A percentile compares a stretch with the other conserved stretches of the same genome.
Evolutionary conservation across 257 asterid species (phyloP).

Genomic region (Capsicum rhomboideum): DNA sequence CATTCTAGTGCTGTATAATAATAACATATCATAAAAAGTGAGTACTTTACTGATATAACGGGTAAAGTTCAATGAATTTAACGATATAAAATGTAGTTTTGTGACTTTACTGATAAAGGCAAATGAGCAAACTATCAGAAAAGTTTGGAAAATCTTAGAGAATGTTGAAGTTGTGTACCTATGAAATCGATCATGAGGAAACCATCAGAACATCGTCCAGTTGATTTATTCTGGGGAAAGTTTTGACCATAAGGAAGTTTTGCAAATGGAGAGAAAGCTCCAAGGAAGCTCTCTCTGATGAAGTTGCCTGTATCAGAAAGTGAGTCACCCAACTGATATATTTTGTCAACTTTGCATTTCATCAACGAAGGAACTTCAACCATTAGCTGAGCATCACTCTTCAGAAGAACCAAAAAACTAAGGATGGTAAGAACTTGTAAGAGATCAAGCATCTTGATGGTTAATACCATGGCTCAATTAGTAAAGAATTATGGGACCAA

Average conservation of each 20-base stretch:
- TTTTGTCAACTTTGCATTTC: conserved; percentile 9
- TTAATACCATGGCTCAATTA: not conserved
- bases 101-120: not conserved
- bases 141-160: not conserved
- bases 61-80: not conserved
- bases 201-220: conserved; percentile 20
- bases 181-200: conserved; percentile 11
- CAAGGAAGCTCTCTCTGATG: conserved; percentile 3
- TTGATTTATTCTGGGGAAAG: conserved; percentile 1
- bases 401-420: not conserved
- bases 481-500: not conserved
- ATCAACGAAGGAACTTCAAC: not conserved
- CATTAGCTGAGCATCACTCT: not conserved
- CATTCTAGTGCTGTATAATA: conserved; percentile 4
- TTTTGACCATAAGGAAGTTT: conserved; percentile 17
- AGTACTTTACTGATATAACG: not conserved
- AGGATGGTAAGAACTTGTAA: not conserved
- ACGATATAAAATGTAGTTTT: not conserved
- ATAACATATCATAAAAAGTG: not conserved
- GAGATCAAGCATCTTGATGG: not conserved
- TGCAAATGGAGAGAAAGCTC: conserved; percentile 2
- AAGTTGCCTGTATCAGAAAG: conserved; percentile 21
- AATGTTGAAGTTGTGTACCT: not conserved
- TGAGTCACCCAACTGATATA: conserved; percentile 22
- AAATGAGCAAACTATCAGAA: too few relatives aligned